Conservation (phyloP, 352 stramenopile species). For the Pythium guiyangense region DNA sequence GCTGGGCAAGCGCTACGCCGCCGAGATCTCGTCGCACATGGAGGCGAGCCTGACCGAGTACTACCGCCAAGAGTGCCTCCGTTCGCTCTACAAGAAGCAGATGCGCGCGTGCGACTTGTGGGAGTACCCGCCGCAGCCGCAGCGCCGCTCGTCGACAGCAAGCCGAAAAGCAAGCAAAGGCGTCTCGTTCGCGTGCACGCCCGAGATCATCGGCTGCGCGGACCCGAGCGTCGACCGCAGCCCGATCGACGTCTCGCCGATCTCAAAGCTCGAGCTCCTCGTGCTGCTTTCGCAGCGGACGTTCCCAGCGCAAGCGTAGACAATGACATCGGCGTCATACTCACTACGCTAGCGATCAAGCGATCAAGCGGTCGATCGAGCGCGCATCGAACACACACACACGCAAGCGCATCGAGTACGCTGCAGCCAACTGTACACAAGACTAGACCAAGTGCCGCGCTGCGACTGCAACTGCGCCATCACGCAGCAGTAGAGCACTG, state of each 20-base stretch:
- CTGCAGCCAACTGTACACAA: conserved; percentile 10
- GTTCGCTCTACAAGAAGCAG: conserved; percentile 68
- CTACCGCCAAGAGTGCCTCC: conserved; percentile 78
- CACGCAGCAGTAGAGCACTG: too few relatives aligned
- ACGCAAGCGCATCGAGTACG: conserved; percentile 1
- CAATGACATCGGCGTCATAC: not conserved
- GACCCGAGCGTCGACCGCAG: conserved; percentile 69
- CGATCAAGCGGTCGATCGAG: too few relatives aligned
- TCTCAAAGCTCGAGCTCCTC: conserved; percentile 71
- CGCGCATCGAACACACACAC: too few relatives aligned
- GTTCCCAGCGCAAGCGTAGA: conserved; percentile 41
- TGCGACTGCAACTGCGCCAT: not conserved
- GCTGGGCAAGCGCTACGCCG: conserved; percentile 67
- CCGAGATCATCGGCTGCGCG: conserved; percentile 68
- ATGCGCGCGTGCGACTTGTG: conserved; percentile 28
- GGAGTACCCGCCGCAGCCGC: conserved; percentile 27
- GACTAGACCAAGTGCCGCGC: not conserved
- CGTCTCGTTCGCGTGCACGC: conserved; percentile 55
- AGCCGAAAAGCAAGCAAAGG: conserved; percentile 55
- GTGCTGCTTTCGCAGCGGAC: conserved; percentile 69
- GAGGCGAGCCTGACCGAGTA: conserved; percentile 77
- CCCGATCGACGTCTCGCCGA: conserved; percentile 69
- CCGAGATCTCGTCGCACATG: conserved; percentile 41
- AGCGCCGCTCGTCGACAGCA: conserved; percentile 9
- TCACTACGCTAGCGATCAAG: conserved; percentile 5